Percentiles rank a stretch among this genome's conserved stretches.
phyloP scores from a whole-genome alignment of 495 filamentous ascomycete species.

The Aspergillus bridgeri region DNA sequence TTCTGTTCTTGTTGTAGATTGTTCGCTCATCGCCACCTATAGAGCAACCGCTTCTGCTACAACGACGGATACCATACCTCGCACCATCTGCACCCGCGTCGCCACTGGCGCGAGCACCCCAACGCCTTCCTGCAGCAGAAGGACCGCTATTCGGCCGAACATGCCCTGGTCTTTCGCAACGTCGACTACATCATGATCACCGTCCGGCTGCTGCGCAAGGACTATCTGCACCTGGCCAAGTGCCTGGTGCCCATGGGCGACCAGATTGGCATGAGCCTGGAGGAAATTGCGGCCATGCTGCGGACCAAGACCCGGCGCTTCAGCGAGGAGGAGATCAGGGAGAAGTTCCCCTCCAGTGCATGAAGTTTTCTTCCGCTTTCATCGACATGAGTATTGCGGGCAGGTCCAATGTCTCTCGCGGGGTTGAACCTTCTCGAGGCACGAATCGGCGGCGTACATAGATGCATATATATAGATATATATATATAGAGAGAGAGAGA shows the following conservation, averaged over 20 bases:
- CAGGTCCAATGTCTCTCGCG: too few species aligned
- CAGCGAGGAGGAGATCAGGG: not conserved
- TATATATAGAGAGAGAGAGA: too few species aligned
- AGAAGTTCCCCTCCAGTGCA: not conserved
- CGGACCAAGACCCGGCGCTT: constrained; percentile 59
- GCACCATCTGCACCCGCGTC: constrained; percentile 68
- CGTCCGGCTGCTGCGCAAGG: constrained; percentile 53
- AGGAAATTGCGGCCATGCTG: constrained; percentile 60
- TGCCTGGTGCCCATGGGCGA: constrained; percentile 67
- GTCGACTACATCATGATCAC: constrained; percentile 72
- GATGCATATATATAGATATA: not conserved
- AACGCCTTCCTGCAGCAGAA: constrained; percentile 62
- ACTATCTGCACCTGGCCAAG: constrained; percentile 60
- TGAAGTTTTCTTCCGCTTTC: not conserved
- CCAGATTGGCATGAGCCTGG: constrained; percentile 58
- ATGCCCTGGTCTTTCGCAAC: constrained; percentile 66
- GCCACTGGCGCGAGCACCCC: constrained; percentile 74
- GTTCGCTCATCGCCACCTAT: constrained; percentile 10
- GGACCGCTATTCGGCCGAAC: constrained; percentile 52
- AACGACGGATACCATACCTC: constrained; percentile 79
- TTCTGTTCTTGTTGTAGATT: too few species aligned
- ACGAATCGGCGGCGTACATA: not conserved
- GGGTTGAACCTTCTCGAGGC: not conserved
- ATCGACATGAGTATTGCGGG: too few species aligned
- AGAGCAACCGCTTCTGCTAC: constrained; percentile 71